Evolutionary conservation across 2,329 filamentous ascomycete genomes (phyloP).

Genomic region (Didymella pomorum): DNA sequence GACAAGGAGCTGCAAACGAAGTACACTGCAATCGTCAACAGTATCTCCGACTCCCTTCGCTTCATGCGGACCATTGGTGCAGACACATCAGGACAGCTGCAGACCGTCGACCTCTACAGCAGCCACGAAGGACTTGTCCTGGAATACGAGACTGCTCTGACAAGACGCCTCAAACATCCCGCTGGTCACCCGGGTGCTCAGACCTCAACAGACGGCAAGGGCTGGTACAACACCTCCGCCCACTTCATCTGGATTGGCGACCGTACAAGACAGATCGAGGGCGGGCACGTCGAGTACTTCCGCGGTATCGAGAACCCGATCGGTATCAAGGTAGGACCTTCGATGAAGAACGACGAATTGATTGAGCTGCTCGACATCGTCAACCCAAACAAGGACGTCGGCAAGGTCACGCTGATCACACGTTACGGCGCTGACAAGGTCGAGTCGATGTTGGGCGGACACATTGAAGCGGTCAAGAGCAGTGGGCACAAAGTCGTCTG

Average conservation of each 20-base stretch:
- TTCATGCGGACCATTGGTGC: slow-evolving; percentile 96
- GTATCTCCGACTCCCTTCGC: slow-evolving; percentile 87
- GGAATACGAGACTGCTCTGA: slow-evolving; percentile 89
- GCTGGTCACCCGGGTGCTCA: slow-evolving; percentile 50
- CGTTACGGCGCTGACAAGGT: slow-evolving; percentile 88
- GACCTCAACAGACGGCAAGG: slow-evolving; percentile 56
- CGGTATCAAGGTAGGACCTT: slow-evolving; percentile 93
- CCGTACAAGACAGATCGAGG: slow-evolving; percentile 89
- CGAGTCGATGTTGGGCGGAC: slow-evolving; percentile 74
- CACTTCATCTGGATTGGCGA: slow-evolving; percentile 99
- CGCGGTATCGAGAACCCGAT: slow-evolving; percentile 95
- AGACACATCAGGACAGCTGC: slow-evolving; percentile 80
- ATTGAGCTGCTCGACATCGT: slow-evolving; percentile 81
- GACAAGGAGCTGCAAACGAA: slow-evolving; percentile 84
- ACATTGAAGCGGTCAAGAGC: slow-evolving; percentile 87
- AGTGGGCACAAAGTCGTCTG: slow-evolving; percentile 83
- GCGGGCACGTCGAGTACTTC: slow-evolving; percentile 97
- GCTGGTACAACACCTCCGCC: slow-evolving; percentile 92
- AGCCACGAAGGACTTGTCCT: slow-evolving; percentile 93
- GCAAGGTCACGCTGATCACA: slow-evolving; percentile 96
- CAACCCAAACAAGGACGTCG: slow-evolving; percentile 81
- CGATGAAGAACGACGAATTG: slow-evolving; percentile 78
- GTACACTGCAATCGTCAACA: slow-evolving; percentile 83
- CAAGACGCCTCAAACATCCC: slow-evolving; percentile 75
- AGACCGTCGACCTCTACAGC: slow-evolving; percentile 94